These are phyloP conservation scores for Huntiella abstrusa DNA, from an alignment of 2,329 filamentous ascomycete genomes.

Conservation along the genomic window DNA sequence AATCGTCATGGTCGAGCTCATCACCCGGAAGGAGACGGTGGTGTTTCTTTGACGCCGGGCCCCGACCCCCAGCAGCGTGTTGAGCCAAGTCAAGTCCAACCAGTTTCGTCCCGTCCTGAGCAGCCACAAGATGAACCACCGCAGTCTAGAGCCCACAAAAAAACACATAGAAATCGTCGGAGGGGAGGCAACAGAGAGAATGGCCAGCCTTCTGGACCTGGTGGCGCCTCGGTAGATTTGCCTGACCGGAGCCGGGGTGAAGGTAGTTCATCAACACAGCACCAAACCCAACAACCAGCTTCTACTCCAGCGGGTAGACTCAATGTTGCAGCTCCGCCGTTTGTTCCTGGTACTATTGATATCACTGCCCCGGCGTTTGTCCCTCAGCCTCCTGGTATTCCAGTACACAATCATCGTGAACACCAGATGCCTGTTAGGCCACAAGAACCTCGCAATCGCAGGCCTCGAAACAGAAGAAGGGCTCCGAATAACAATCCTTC, in stretches of 20 bases:
- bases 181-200: not conserved
- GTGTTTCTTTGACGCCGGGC: too few relatives aligned
- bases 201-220: not conserved
- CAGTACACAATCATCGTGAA: not conserved
- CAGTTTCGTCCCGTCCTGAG: not conserved
- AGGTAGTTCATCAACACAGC: too few relatives aligned
- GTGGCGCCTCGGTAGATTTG: not conserved
- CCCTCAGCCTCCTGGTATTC: not conserved
- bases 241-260: too few relatives aligned
- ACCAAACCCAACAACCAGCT: not conserved
- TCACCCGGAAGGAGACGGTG: too few relatives aligned
- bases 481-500: not conserved
- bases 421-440: not conserved
- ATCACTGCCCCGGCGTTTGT: not conserved
- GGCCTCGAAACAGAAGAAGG: not conserved
- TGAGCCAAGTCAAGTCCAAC: not conserved
- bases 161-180: not conserved
- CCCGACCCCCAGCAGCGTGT: not conserved
- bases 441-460: not conserved
- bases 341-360: not conserved
- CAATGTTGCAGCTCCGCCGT: not conserved
- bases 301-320: too few relatives aligned
- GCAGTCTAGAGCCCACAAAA: not conserved
- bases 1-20: too few relatives aligned
- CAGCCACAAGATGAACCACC: not conserved